Evolutionary conservation across 345 rosid species (phyloP).

Genomic region (Erysimum cheiranthoides): DNA sequence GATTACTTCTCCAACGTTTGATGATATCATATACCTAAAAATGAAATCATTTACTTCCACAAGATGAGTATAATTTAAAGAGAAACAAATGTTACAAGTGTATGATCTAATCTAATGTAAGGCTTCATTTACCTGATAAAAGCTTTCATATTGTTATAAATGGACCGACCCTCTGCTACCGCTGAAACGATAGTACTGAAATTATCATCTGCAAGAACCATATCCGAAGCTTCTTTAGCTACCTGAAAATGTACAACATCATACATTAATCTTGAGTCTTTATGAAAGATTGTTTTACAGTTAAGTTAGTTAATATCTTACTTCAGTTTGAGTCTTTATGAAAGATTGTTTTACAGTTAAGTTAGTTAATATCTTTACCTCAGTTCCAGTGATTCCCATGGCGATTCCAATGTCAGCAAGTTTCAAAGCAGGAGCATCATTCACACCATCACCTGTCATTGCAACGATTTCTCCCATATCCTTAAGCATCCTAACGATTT

Average conservation of each 20-base stretch:
- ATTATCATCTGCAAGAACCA: constrained; percentile 95
- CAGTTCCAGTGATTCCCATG: constrained; percentile 98
- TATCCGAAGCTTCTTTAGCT: constrained; percentile 97
- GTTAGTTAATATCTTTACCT: constrained; percentile 54
- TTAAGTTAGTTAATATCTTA: no score
- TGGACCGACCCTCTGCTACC: constrained; percentile 90
- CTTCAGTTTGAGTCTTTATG: no score
- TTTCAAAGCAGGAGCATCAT: constrained; percentile 97
- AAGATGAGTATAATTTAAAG: background rate
- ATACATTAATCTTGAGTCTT: no score
- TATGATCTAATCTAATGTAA: background rate
- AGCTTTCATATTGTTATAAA: constrained; percentile 93
- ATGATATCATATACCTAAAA: constrained; percentile 93
- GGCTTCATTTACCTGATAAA: constrained; percentile 65
- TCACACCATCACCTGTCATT: constrained; percentile 98
- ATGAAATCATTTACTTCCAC: background rate
- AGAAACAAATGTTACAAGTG: background rate
- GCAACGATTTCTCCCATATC: constrained; percentile 95
- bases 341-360: no score
- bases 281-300: no score
- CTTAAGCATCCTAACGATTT: constrained; percentile 81
- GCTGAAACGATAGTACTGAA: constrained; percentile 87
- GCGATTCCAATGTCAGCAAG: constrained; percentile 94
- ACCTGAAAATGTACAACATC: constrained; percentile 56
- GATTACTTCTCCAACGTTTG: constrained; percentile 94